A percentile compares a stretch with the other conserved stretches of the same genome.
Evolutionary conservation across 73 alveolate genomes (phyloP).

Genomic region (Effrenium voratum): DNA sequence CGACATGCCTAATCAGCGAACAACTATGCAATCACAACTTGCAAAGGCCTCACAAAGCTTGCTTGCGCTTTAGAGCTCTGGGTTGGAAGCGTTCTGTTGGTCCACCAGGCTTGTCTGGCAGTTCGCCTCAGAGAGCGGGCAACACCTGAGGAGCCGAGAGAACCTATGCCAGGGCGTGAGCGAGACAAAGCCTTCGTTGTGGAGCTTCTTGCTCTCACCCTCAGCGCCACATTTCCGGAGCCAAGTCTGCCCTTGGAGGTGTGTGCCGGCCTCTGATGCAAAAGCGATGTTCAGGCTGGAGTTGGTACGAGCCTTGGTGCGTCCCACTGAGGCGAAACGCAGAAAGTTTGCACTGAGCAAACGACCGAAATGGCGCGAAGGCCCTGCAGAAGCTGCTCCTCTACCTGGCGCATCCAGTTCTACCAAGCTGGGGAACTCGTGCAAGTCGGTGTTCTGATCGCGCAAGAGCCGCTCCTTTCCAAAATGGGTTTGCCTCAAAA

Average conservation of each 20-base stretch:
- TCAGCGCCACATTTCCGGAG: no score
- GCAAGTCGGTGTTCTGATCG: no score
- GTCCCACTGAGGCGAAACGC: not conserved
- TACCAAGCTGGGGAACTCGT: no score
- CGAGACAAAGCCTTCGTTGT: not conserved
- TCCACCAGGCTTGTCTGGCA: constrained; percentile 89
- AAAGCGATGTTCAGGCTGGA: constrained; percentile 32
- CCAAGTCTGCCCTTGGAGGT: no score
- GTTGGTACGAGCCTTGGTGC: constrained; percentile 32
- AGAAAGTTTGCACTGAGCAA: not conserved
- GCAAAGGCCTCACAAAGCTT: no score
- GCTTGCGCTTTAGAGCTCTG: no score
- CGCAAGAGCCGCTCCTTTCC: no score
- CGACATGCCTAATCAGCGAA: no score
- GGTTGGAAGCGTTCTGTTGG: constrained; percentile 5
- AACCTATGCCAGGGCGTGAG: not conserved
- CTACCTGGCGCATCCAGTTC: constrained; percentile 69
- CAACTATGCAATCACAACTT: no score
- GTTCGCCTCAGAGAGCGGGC: constrained; percentile 10
- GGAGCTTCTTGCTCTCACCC: not conserved
- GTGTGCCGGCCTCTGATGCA: constrained; percentile 24
- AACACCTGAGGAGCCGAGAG: not conserved
- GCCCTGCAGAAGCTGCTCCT: constrained; percentile 14
- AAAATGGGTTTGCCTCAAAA: no score
- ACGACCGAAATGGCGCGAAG: constrained; percentile 44